Percentiles rank a stretch among this genome's conserved stretches.
These are phyloP conservation scores for Lipomyces chichibuensis DNA, from an alignment of 805 yeast genomes.

Conservation along the genomic window DNA sequence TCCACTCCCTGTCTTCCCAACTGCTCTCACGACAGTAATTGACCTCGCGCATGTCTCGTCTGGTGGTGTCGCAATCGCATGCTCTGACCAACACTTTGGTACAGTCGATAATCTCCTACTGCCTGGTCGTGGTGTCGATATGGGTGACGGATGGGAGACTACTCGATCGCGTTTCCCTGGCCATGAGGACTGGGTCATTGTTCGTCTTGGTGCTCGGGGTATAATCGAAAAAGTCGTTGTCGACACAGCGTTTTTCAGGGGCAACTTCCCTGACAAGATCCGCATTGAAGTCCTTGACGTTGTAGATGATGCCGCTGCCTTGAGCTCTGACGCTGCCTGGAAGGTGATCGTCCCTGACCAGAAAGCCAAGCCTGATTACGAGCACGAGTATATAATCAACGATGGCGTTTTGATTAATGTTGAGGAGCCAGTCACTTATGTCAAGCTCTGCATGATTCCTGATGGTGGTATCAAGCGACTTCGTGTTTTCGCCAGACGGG, in stretches of 20 bases:
- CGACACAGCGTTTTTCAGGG: conserved; percentile 93
- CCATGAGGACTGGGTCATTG: conserved; percentile 90
- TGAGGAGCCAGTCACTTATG: conserved; percentile 59
- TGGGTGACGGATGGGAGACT: conserved; percentile 99
- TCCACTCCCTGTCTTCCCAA: conserved; percentile 71
- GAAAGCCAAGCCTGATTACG: conserved; percentile 82
- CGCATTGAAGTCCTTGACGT: conserved; percentile 64
- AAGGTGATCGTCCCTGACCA: conserved; percentile 61
- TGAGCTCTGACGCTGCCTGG: conserved; percentile 59
- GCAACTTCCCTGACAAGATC: conserved; percentile 87
- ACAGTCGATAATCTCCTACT: conserved; percentile 83
- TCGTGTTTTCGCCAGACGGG: conserved; percentile 68
- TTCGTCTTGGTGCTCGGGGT: conserved; percentile 73
- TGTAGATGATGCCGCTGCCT: conserved; percentile 44
- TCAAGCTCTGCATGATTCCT: conserved; percentile 81
- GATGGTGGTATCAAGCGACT: conserved; percentile 96
- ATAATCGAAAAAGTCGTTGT: conserved; percentile 61
- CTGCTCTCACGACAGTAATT: conserved; percentile 50
- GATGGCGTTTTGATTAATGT: conserved; percentile 37
- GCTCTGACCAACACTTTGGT: conserved; percentile 93
- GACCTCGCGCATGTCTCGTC: conserved; percentile 81
- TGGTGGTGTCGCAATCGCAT: conserved; percentile 86
- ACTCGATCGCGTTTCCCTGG: conserved; percentile 79
- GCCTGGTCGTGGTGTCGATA: conserved; percentile 94
- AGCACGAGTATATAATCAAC: conserved; percentile 56